phyloP scores from a whole-genome alignment of 768 basidiomycete species.

The Mycena crocata region DNA sequence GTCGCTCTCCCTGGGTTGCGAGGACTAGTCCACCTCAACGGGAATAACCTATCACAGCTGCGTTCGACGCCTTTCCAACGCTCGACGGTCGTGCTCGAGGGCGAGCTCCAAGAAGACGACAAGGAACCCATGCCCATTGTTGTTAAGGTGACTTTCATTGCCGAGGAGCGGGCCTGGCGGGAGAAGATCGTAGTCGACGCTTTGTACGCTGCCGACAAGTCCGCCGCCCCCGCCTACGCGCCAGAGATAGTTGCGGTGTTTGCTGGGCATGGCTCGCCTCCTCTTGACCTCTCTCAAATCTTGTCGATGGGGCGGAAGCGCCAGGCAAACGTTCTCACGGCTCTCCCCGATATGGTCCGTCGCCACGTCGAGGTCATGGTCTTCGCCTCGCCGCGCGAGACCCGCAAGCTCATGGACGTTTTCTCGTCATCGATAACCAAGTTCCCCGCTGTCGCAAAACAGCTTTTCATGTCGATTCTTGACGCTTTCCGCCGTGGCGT shows the following conservation, averaged over 20 bases:
- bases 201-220: constrained; percentile 4
- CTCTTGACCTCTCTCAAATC: not conserved
- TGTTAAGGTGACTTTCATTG: constrained; percentile 25
- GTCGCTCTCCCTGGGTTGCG: constrained; percentile 19
- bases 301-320: not conserved
- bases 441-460: constrained; percentile 3
- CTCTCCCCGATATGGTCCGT: constrained; percentile 5
- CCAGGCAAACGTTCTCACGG: not conserved
- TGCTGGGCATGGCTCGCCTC: constrained; percentile 18
- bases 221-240: constrained; percentile 14
- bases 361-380: constrained; percentile 25
- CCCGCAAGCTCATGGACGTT: constrained; percentile 9
- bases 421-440: constrained; percentile 9
- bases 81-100: constrained; percentile 25
- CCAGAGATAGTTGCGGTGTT: constrained; percentile 24
- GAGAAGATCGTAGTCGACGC: constrained; percentile 22
- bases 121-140: constrained; percentile 9
- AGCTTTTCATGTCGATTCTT: constrained; percentile 17
- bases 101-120: constrained; percentile 12
- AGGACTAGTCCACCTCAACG: constrained; percentile 15
- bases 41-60: constrained; percentile 19
- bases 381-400: constrained; percentile 13
- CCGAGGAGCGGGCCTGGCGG: constrained; percentile 16
- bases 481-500: constrained; percentile 20
- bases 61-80: constrained; percentile 24